These are phyloP conservation scores for Mycena galopus DNA, from an alignment of 768 basidiomycete genomes.

Conservation along the genomic window DNA sequence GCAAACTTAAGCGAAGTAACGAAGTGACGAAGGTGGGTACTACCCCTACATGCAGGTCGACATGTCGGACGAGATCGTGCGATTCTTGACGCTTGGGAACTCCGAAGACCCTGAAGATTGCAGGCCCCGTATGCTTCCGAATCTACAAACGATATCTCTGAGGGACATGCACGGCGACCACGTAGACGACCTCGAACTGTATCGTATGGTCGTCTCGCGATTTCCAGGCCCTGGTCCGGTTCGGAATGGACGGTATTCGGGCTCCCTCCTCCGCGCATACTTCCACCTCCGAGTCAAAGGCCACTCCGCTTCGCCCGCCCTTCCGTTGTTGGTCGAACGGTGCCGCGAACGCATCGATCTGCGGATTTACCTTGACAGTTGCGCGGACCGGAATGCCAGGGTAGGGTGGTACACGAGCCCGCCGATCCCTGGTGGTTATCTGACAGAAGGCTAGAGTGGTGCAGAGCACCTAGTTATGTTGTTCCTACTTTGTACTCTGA, in stretches of 20 bases:
- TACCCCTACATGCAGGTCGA: constrained; percentile 32
- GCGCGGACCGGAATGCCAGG: constrained; percentile 7
- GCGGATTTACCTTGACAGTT: constrained; percentile 24
- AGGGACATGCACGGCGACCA: constrained; percentile 20
- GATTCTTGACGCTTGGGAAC: constrained; percentile 29
- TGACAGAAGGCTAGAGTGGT: constrained; percentile 13
- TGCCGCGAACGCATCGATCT: constrained; percentile 32
- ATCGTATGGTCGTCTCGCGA: constrained; percentile 35
- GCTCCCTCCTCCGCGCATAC: constrained; percentile 13
- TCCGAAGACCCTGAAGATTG: background rate
- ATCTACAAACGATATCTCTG: constrained; percentile 24
- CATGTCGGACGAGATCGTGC: constrained; percentile 19
- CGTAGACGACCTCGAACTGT: constrained; percentile 31
- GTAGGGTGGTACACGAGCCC: constrained; percentile 33
- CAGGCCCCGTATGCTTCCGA: constrained; percentile 18
- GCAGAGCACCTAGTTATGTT: background rate
- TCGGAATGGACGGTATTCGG: constrained; percentile 1
- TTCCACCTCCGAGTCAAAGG: constrained; percentile 31
- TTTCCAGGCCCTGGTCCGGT: constrained; percentile 9
- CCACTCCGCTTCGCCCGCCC: constrained; percentile 25
- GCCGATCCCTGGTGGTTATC: constrained; percentile 34
- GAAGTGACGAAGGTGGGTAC: too few species aligned
- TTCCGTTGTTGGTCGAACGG: constrained; percentile 34
- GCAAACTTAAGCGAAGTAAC: too few species aligned
- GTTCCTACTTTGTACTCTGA: background rate